Base-by-base conservation (phyloP, 169 alveolate species). In the Plasmodium sp. region DNA sequence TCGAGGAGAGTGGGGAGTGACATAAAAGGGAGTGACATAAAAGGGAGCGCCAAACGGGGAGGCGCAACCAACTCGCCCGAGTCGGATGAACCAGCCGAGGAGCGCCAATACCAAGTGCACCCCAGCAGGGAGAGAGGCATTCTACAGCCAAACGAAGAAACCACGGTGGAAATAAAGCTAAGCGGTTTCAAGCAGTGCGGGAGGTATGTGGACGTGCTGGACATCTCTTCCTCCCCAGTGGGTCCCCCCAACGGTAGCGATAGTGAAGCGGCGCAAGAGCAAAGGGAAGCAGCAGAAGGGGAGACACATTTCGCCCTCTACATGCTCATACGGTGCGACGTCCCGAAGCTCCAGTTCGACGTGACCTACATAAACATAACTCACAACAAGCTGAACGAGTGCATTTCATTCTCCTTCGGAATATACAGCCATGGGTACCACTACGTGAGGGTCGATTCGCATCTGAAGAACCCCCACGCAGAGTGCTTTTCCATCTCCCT, bases 381-480 rank as follows among this genome's bases (percentile, higher is more conserved):
- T 16, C 83, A 90, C 72, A 90, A 90, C 41, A 80, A 80, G 62
- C 48, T 90, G 58, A 90, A 90, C 22, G 84, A 90, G 2, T 58
- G 31, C 7, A 41, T 43, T 48, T 41, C 48, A 51, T 90, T 90
- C 45, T 67, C 94, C 34, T 90, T 90, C 48, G 27, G 54, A 48
- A 90, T 90, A 62, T 90, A 90, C 43, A 90, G 72, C 48, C n/a
- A 31, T 79, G 94, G 94, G 43, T 90, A 90, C 82, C 43, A 81
- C 51, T 90, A 90, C 54, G 90, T 90, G 4, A 54, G 94, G 83
- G 72, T 80, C 0, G 36, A 80, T 80, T 79, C 58, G 45, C 48
- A 80, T 27, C 67, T 90, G 27, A 67, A 80, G 27, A 90, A 90
- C 80, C 22, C 80, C 48, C 74, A 58, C 51, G 22, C 33, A 31